Evolutionary conservation across 495 filamentous ascomycete species (phyloP), one percentile per base, ranked within the genome.

Genomic region (Lasiosphaeria ovina): DNA sequence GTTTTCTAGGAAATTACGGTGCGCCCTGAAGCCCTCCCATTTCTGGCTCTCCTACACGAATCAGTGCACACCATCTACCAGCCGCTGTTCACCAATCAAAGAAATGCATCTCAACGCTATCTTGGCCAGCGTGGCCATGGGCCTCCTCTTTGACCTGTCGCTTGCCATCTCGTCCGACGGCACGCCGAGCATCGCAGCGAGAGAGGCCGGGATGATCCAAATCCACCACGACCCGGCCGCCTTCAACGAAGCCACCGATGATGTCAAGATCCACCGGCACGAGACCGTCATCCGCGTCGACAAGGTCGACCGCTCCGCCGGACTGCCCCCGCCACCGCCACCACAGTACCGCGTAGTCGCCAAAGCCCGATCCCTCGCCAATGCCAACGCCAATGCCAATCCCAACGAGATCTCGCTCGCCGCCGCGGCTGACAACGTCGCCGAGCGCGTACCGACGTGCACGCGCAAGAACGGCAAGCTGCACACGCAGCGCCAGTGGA

Each of bases 401-500:
- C n/a, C n/a, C n/a, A n/a, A n/a, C n/a, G n/a, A n/a, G n/a, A n/a
- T n/a, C n/a, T n/a, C n/a, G n/a, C n/a, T 24, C 24, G 24, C 24
- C 24, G 24, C 24, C 24, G 24, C 24, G 24, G 24, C 24, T n/a
- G n/a, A 32, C 35, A 48, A 38, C n/a, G 31, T 2, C 35, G 35
- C 34, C 12, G 36, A 35, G 14, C 48, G 57, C 47, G n/a, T 53
- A 6, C 53, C 59, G 34, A 51, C 52, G 6, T 61, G 59, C 45
- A 42, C 24, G 33, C 59, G 59, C 42, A 56, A 56, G 35, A 40
- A 47, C 16, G 59, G 32, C 6, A 55, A 55, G 33, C 44, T 61
- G 52, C 59, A 61, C 52, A 40, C 53, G 8, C 59, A 56, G 45
- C 40, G 59, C 3, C 24, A 61, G 33, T 61, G 59, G 59, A 49